phyloP scores from a whole-genome alignment of 2,329 filamentous ascomycete genomes.

The Davidsoniella australis region DNA sequence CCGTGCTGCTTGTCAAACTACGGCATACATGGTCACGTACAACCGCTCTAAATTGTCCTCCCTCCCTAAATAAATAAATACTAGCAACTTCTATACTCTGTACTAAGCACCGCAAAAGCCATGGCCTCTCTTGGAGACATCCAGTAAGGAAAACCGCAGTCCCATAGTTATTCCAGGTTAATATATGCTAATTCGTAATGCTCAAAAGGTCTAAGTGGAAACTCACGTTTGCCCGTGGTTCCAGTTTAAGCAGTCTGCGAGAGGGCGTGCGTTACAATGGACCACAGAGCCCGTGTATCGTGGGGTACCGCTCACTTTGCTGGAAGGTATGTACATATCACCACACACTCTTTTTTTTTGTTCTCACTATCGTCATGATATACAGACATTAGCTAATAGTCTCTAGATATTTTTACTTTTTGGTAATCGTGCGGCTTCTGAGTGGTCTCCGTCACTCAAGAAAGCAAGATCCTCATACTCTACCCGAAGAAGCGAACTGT shows the following conservation, averaged over 20 bases:
- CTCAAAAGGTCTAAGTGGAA: conserved; percentile 39
- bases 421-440: conserved; percentile 41
- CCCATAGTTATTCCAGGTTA: not conserved
- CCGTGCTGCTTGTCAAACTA: too few relatives aligned
- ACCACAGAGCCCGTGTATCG: conserved; percentile 43
- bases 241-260: conserved; percentile 43
- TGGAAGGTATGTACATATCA: conserved; percentile 52
- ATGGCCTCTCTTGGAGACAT: conserved; percentile 2
- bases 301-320: conserved; percentile 68
- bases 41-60: too few relatives aligned
- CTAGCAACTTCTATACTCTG: too few relatives aligned
- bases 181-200: not conserved
- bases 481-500: conserved; percentile 53
- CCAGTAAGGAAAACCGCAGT: not conserved
- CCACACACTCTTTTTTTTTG: too few relatives aligned
- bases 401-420: conserved; percentile 64
- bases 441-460: conserved; percentile 51
- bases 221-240: conserved; percentile 39
- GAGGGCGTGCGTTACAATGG: conserved; percentile 45
- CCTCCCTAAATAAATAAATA: too few relatives aligned
- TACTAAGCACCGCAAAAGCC: not conserved
- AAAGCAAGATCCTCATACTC: conserved; percentile 60
- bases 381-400: not conserved
- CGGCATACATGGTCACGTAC: too few relatives aligned
- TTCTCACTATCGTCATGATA: not conserved